phyloP scores from a whole-genome alignment of 139 green algal genomes.

The Spirogloea muscicola region DNA sequence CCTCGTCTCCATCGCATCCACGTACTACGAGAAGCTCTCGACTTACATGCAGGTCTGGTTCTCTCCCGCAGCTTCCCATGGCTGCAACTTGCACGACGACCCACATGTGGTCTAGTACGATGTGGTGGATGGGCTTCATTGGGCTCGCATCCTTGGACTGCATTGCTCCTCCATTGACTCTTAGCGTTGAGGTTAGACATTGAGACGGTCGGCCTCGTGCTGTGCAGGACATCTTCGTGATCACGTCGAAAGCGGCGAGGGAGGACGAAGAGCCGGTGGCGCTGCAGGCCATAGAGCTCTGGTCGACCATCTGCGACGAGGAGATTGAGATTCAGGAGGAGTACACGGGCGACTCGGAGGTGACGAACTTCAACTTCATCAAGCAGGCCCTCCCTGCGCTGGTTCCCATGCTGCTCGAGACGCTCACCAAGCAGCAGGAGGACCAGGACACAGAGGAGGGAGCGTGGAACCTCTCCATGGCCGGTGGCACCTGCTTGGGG shows the following conservation, averaged over 20 bases:
- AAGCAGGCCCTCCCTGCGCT: conserved; percentile 72
- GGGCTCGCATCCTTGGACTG: too few relatives aligned
- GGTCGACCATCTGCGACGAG: conserved; percentile 79
- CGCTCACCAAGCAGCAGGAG: conserved; percentile 96
- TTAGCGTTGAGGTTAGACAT: not conserved
- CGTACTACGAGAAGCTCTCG: conserved; percentile 89
- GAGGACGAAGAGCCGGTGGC: conserved; percentile 86
- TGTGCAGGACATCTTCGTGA: conserved; percentile 77
- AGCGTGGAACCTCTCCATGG: conserved; percentile 88
- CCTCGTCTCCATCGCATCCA: conserved; percentile 78
- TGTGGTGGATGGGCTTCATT: too few relatives aligned
- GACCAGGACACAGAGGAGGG: conserved; percentile 77
- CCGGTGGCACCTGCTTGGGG: conserved; percentile 81
- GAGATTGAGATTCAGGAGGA: conserved; percentile 66
- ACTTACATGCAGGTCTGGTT: conserved; percentile 96
- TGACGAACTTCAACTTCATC: conserved; percentile 79
- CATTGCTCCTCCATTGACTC: too few relatives aligned
- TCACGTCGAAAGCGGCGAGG: conserved; percentile 79
- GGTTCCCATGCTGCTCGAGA: conserved; percentile 87
- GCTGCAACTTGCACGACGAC: not conserved
- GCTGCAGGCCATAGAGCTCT: conserved; percentile 95
- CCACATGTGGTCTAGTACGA: too few relatives aligned
- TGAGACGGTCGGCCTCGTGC: not conserved
- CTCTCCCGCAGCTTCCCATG: not conserved
- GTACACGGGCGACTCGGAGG: conserved; percentile 56